Conservation (phyloP, 768 basidiomycete genomes). For the Lactifluus volemus region DNA sequence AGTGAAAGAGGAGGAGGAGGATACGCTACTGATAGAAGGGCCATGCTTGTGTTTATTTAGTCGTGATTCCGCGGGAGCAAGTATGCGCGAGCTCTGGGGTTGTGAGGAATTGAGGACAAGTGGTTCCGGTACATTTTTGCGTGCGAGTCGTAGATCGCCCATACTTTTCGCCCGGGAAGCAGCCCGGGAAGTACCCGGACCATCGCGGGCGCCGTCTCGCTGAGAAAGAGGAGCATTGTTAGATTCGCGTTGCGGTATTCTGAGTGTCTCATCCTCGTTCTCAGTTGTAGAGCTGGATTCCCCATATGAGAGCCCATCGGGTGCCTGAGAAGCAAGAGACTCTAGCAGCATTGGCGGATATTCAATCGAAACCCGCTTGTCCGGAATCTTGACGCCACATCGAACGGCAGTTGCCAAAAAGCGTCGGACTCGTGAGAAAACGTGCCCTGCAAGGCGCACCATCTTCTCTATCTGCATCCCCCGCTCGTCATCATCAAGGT, state of each 20-base stretch:
- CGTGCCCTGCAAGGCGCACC: conserved; percentile 72
- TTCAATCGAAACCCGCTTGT: conserved; percentile 13
- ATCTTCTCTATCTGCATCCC: conserved; percentile 60
- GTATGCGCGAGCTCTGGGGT: not conserved
- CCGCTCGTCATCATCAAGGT: conserved; percentile 40
- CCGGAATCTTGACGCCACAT: conserved; percentile 63
- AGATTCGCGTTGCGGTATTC: conserved; percentile 1
- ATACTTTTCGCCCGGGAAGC: conserved; percentile 44
- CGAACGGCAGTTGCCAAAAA: conserved; percentile 73
- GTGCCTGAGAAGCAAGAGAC: conserved; percentile 15
- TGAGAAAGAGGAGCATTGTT: conserved; percentile 19
- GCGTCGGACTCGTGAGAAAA: conserved; percentile 69
- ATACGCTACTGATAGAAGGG: conserved; percentile 59
- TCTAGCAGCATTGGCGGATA: conserved; percentile 15
- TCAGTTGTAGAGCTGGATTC: conserved; percentile 1
- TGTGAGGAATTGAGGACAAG: conserved; percentile 23
- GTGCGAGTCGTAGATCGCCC: conserved; percentile 37
- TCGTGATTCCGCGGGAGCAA: conserved; percentile 14
- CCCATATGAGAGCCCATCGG: conserved; percentile 1
- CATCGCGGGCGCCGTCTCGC: not conserved
- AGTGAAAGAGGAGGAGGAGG: conserved; percentile 62
- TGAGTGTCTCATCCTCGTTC: conserved; percentile 18
- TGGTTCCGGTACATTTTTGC: conserved; percentile 29
- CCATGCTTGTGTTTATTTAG: conserved; percentile 20
- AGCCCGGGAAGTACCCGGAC: conserved; percentile 22